Percentiles rank a stretch among this genome's conserved stretches.
Evolutionary conservation across 2,329 filamentous ascomycete species (phyloP).

Genomic region (Trichoderma lentiforme): DNA sequence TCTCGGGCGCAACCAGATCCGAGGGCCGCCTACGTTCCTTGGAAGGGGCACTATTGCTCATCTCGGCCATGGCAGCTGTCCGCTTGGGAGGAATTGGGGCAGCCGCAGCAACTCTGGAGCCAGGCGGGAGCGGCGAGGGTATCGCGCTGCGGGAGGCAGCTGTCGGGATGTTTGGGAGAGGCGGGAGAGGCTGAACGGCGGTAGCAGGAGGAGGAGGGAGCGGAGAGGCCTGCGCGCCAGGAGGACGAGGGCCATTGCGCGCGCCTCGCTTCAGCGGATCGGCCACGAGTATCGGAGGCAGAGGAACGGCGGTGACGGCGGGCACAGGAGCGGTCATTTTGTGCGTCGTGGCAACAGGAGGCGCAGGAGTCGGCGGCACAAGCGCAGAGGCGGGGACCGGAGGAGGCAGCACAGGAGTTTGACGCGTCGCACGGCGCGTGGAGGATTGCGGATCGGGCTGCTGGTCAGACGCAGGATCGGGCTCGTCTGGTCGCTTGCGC

Average conservation of each 20-base stretch:
- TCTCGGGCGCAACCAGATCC: conserved; percentile 40
- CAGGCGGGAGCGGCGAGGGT: conserved; percentile 7
- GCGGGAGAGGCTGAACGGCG: neutral
- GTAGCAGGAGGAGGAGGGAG: neutral
- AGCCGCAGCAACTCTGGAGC: conserved; percentile 4
- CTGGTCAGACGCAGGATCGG: conserved; percentile 25
- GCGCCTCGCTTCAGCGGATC: conserved; percentile 13
- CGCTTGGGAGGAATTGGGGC: neutral
- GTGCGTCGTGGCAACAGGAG: neutral
- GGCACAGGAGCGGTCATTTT: conserved; percentile 7
- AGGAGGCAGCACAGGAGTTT: conserved; percentile 34
- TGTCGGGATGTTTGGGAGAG: neutral
- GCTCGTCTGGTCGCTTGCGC: conserved; percentile 35
- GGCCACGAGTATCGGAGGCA: conserved; percentile 11
- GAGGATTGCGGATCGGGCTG: conserved; percentile 20
- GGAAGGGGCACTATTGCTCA: conserved; percentile 21
- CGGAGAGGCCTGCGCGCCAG: neutral
- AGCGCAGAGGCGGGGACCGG: conserved; percentile 23
- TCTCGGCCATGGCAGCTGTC: conserved; percentile 18
- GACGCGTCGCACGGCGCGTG: conserved; percentile 41
- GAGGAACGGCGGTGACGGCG: conserved; percentile 16
- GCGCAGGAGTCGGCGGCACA: conserved; percentile 9
- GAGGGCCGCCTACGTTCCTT: conserved; percentile 31
- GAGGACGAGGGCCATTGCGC: conserved; percentile 2
- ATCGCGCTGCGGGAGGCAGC: neutral